These are phyloP conservation scores for Backusella australiensis DNA, from an alignment of 192 early-diverging fungal species.

Conservation along the genomic window DNA sequence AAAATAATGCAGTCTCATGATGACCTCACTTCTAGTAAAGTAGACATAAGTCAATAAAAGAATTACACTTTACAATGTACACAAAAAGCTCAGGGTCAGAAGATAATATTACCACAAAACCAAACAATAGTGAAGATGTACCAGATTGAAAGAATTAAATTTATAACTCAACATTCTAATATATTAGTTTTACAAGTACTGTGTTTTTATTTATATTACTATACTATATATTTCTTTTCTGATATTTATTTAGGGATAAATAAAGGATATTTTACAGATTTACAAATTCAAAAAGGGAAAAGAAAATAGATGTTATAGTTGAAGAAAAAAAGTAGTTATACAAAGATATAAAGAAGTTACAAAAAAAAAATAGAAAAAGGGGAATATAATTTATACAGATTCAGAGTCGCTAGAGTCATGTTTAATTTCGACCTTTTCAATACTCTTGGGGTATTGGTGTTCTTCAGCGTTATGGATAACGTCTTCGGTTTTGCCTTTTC, in stretches of 20 bases:
- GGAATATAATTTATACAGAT: constrained; percentile 1
- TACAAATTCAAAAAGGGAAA: not conserved
- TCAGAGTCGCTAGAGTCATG: not conserved
- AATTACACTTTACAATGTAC: no score
- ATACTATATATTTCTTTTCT: not conserved
- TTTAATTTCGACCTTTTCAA: not conserved
- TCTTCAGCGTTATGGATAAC: not conserved
- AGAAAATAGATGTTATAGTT: not conserved
- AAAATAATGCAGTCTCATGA: no score
- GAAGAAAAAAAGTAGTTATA: not conserved
- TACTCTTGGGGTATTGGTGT: not conserved
- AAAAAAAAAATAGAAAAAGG: not conserved
- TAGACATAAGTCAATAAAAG: no score
- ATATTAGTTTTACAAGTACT: no score
- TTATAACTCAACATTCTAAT: no score
- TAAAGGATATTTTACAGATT: not conserved
- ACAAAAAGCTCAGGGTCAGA: no score
- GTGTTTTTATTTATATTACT: not conserved
- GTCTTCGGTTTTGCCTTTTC: not conserved
- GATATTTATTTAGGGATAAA: not conserved
- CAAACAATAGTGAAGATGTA: no score
- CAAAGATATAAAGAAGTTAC: not conserved
- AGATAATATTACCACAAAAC: no score
- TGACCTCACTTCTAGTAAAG: no score
- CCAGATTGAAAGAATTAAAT: no score